Evolutionary conservation across 2,329 filamentous ascomycete genomes (phyloP), one percentile per base, ranked within the genome.

Genomic region (Pseudogymnoascus sp.): DNA sequence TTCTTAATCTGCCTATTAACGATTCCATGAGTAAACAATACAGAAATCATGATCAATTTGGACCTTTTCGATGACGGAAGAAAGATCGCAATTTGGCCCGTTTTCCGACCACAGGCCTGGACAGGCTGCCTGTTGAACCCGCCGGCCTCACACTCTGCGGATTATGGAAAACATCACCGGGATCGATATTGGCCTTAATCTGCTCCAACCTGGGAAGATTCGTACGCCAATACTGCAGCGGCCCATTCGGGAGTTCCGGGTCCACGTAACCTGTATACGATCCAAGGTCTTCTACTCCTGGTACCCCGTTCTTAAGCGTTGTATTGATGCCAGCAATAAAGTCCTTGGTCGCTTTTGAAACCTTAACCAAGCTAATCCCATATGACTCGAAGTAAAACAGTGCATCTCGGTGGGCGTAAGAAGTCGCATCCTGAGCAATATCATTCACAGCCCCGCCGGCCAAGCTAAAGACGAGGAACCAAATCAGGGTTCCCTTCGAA

Each of bases 261-360:
- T 88, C 85, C 2, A 88, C 80, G 67, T 88, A 88, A 1, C 85
- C 86, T 0, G 85, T 80, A 71, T 88, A 89, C 0, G 83, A 81
- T 10, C 80, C 81, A 54, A 71, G 65, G 21, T 78, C 72, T 0
- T 75, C 75, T 3, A 18, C 47, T 2, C 74, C 71, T 1, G 75
- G 71, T 10, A 77, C 75, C 4, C 76, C 72, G 4, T 69, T 68
- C 37, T 71, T 70, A 39, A 84, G 77, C 29, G 68, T 75, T 11
- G 74, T 66, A 69, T 85, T 80, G 54, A 88, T 75, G 5, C 79
- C 80, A 14, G 76, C 73, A 40, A 86, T 70, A 62, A 87, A 86
- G 0, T 73, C 68, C 63, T 75, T 78, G 1, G 80, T 83, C 11
- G 73, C 75, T n/a, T 75, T 66, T 1, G 75, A 77, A 12, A 86